phyloP scores from a whole-genome alignment of 768 basidiomycete genomes.

The Solioccasus polychromus region DNA sequence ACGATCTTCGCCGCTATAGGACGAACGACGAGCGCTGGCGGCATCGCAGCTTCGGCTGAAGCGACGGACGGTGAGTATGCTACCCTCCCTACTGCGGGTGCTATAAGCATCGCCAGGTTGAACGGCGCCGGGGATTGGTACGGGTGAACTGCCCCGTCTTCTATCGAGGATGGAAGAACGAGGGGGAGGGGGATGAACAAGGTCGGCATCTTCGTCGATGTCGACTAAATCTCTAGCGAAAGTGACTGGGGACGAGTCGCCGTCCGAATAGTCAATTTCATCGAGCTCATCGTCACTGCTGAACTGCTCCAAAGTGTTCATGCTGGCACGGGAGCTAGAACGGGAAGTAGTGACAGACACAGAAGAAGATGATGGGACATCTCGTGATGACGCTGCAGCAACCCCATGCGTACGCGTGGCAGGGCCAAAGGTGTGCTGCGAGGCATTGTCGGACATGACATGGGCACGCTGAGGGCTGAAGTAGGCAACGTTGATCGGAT shows the following conservation, averaged over 20 bases:
- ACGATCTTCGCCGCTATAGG: conserved; percentile 21
- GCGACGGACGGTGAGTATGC: conserved; percentile 55
- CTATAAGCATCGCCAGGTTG: conserved; percentile 20
- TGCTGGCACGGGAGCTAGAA: conserved; percentile 31
- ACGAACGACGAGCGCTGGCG: conserved; percentile 21
- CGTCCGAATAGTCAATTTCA: conserved; percentile 39
- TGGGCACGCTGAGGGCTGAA: conserved; percentile 20
- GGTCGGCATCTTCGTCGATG: conserved; percentile 31
- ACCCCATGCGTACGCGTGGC: conserved; percentile 32
- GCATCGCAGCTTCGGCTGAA: conserved; percentile 63
- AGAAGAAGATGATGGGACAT: conserved; percentile 42
- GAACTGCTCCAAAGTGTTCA: conserved; percentile 37
- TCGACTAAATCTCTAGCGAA: conserved; percentile 41
- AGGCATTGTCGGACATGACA: conserved; percentile 41
- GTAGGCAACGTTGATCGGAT: conserved; percentile 24
- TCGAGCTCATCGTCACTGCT: conserved; percentile 51
- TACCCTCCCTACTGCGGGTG: conserved; percentile 53
- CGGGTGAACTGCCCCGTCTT: conserved; percentile 59
- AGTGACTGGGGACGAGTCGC: conserved; percentile 36
- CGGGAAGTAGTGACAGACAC: conserved; percentile 40
- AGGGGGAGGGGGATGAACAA: conserved; percentile 24
- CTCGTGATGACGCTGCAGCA: conserved; percentile 19
- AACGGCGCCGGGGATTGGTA: conserved; percentile 48
- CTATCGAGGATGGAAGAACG: conserved; percentile 17
- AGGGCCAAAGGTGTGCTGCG: conserved; percentile 48